phyloP scores from a whole-genome alignment of 129 eudicot genomes.

The Tanacetum coccineum region DNA sequence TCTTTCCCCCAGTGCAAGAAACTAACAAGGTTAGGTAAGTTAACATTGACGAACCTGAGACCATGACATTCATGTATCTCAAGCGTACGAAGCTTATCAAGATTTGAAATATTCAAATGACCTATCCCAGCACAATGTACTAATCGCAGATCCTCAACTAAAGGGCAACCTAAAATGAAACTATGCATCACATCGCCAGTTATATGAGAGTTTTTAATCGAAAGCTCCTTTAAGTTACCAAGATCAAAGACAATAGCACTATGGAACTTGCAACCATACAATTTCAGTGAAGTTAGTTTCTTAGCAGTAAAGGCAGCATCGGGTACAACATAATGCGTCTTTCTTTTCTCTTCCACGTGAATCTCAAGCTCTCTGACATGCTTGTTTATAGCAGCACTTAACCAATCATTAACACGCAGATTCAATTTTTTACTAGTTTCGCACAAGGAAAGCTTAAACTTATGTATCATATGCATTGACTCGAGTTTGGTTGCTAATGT shows the following conservation, averaged over 20 bases:
- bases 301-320: conserved; percentile 15
- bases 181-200: conserved; percentile 25
- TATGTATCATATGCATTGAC: conserved; percentile 30
- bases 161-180: conserved; percentile 41
- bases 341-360: conserved; percentile 26
- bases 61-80: conserved; percentile 49
- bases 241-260: conserved; percentile 22
- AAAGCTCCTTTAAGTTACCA: conserved; percentile 35
- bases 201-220: conserved; percentile 35
- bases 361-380: conserved; percentile 54
- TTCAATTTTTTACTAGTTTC: background rate
- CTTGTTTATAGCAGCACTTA: conserved; percentile 34
- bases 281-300: conserved; percentile 41
- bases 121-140: conserved; percentile 33
- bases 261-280: conserved; percentile 35
- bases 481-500: conserved; percentile 34
- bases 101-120: conserved; percentile 29
- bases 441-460: conserved; percentile 39
- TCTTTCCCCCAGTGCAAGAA: conserved; percentile 39
- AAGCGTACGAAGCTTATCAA: conserved; percentile 35
- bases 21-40: conserved; percentile 36
- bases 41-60: conserved; percentile 31
- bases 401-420: conserved; percentile 26
- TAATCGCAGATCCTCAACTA: conserved; percentile 57
- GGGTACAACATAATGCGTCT: conserved; percentile 28